Percentiles rank a stretch among this genome's conserved stretches.
Evolutionary conservation across 495 filamentous ascomycete genomes (phyloP).

Genomic region (Penicillium verhagenii): DNA sequence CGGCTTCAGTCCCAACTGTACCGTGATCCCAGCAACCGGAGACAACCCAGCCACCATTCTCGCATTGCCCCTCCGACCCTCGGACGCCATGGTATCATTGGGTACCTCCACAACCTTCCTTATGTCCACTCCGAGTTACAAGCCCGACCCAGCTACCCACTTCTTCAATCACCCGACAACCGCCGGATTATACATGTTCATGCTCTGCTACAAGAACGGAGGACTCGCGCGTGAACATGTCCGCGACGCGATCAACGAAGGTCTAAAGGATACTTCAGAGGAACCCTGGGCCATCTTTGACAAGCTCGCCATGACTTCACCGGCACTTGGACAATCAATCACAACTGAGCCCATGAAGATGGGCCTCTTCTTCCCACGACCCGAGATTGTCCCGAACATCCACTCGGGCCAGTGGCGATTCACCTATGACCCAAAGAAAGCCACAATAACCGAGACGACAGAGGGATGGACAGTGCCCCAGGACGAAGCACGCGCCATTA

Average conservation of each 20-base stretch:
- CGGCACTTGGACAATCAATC: slow-evolving; percentile 60
- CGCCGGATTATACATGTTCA: slow-evolving; percentile 88
- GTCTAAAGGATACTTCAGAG: slow-evolving; percentile 33
- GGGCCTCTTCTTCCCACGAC: slow-evolving; percentile 89
- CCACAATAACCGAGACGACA: slow-evolving; percentile 44
- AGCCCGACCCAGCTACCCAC: slow-evolving; percentile 82
- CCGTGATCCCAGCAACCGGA: slow-evolving; percentile 82
- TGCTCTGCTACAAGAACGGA: slow-evolving; percentile 99
- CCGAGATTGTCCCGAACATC: slow-evolving; percentile 93
- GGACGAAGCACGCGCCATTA: slow-evolving; percentile 78
- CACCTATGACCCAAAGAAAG: slow-evolving; percentile 51
- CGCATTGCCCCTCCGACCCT: slow-evolving; percentile 76
- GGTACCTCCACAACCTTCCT: slow-evolving; percentile 96
- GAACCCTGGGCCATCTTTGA: slow-evolving; percentile 80
- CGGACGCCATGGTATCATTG: slow-evolving; percentile 90
- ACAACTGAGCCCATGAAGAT: slow-evolving; percentile 65
- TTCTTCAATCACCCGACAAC: slow-evolving; percentile 90
- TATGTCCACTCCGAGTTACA: slow-evolving; percentile 89
- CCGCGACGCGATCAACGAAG: slow-evolving; percentile 64
- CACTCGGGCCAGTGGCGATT: slow-evolving; percentile 81
- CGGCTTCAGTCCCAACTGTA: slow-evolving; percentile 72
- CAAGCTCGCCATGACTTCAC: slow-evolving; percentile 57
- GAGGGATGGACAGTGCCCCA: slow-evolving; percentile 51
- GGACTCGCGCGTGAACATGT: slow-evolving; percentile 87
- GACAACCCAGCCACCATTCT: slow-evolving; percentile 97